phyloP scores from a whole-genome alignment of 2,329 filamentous ascomycete species.

The Ceratocystiopsis brevicomis region DNA sequence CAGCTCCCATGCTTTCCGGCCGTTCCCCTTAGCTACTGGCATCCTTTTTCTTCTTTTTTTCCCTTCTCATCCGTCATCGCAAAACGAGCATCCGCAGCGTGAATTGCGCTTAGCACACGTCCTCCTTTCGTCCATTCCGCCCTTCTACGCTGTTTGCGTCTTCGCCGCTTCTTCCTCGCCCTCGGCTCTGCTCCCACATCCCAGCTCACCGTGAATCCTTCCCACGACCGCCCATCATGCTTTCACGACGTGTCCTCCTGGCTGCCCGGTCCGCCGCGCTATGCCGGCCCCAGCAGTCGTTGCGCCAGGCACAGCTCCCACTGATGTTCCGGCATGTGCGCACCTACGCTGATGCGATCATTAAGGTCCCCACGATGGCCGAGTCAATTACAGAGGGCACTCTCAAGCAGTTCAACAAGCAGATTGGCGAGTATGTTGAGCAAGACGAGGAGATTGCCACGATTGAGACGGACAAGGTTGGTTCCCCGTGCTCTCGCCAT shows the following conservation, averaged over 20 bases:
- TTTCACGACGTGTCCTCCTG: slow-evolving; percentile 19
- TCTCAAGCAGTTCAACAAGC: slow-evolving; percentile 82
- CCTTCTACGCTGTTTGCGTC: background rate
- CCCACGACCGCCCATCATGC: slow-evolving; percentile 15
- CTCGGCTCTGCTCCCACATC: background rate
- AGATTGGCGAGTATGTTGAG: slow-evolving; percentile 85
- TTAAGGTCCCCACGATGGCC: slow-evolving; percentile 96
- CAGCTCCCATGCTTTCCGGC: too few species aligned
- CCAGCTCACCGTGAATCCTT: background rate
- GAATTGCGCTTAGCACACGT: too few species aligned
- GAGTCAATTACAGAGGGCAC: slow-evolving; percentile 98
- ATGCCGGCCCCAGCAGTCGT: slow-evolving; percentile 21
- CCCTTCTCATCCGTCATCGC: slow-evolving; percentile 1
- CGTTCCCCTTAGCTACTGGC: background rate
- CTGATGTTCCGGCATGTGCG: slow-evolving; percentile 37
- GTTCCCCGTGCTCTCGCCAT: slow-evolving; percentile 3
- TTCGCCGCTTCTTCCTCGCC: background rate
- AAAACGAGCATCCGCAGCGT: background rate
- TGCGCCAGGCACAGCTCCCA: slow-evolving; percentile 27
- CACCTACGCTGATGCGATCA: slow-evolving; percentile 56
- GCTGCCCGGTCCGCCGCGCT: slow-evolving; percentile 13
- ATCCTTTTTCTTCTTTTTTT: slow-evolving; percentile 1
- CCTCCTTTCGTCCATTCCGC: slow-evolving; percentile 2
- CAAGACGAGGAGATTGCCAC: slow-evolving; percentile 95
- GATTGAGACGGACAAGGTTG: slow-evolving; percentile 95